Evolutionary conservation across 106 monocot species (phyloP).

Genomic region (Dactylorhiza incarnata): DNA sequence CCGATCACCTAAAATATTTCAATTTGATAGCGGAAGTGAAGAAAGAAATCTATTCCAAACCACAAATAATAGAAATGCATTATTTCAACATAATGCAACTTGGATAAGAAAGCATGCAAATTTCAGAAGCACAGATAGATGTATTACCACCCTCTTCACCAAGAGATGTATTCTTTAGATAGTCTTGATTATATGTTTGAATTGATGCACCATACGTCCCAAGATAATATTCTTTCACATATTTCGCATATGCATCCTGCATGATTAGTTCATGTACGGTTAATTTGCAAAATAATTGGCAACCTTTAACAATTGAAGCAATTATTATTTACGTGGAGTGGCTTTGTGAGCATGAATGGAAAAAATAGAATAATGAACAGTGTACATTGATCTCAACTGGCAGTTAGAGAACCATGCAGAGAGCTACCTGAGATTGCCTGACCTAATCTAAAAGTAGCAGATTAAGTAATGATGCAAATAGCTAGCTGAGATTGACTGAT

Average conservation of each 20-base stretch:
- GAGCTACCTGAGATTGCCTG: neutral
- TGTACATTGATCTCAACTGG: neutral
- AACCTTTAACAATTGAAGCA: neutral
- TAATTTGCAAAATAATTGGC: neutral
- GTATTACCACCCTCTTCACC: conserved; percentile 57
- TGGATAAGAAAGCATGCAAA: neutral
- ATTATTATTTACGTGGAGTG: too few species aligned
- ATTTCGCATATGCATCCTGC: conserved; percentile 80
- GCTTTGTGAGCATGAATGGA: neutral
- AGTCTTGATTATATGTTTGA: conserved; percentile 65
- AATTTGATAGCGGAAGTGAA: conserved; percentile 6
- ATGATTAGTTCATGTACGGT: conserved; percentile 3
- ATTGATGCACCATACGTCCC: conserved; percentile 74
- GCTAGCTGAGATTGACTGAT: neutral
- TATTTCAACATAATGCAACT: neutral
- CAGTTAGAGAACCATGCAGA: neutral
- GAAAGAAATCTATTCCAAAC: neutral
- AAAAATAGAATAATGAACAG: neutral
- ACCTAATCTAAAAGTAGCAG: neutral
- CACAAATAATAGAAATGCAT: neutral
- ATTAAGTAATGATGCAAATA: neutral
- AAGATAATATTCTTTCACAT: conserved; percentile 84
- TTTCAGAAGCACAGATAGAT: neutral
- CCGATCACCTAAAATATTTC: conserved; percentile 38
- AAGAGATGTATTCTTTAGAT: conserved; percentile 65